These are phyloP conservation scores for Chytriomyces confervae DNA, from an alignment of 192 early-diverging fungal species.

Conservation along the genomic window DNA sequence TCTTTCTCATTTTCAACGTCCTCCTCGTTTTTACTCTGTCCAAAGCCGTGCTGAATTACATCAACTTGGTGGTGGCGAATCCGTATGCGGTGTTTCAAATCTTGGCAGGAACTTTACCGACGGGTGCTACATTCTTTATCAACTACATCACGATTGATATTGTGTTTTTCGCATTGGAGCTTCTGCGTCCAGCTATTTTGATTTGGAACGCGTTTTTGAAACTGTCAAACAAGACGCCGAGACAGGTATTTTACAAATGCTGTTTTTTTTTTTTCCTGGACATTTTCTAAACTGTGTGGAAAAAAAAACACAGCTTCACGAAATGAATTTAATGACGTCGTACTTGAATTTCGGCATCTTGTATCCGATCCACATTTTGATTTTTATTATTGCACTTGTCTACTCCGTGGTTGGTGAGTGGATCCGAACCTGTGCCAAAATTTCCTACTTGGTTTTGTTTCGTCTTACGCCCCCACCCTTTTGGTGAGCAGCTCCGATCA, in stretches of 20 bases:
- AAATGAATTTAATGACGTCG: conserved; percentile 45
- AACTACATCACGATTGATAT: conserved; percentile 56
- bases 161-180: conserved; percentile 49
- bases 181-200: conserved; percentile 49
- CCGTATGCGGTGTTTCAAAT: conserved; percentile 45
- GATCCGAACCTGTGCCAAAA: not conserved
- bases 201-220: conserved; percentile 39
- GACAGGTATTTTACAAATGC: conserved; percentile 34
- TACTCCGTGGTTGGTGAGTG: conserved; percentile 33
- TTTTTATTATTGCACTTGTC: conserved; percentile 37
- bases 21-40: conserved; percentile 57
- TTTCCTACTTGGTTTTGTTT: not conserved
- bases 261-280: not conserved
- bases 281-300: not conserved
- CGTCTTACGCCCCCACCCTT: not conserved
- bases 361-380: conserved; percentile 56
- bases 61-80: conserved; percentile 38
- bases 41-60: conserved; percentile 25
- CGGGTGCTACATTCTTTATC: conserved; percentile 56
- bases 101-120: conserved; percentile 44
- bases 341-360: conserved; percentile 55
- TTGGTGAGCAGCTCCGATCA: conserved; percentile 49
- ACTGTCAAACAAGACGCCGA: conserved; percentile 45
- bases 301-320: conserved; percentile 35
- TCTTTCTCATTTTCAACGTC: conserved; percentile 61